Conservation (phyloP, 1,284 basidiomycete species). For the Melampsora medusae region DNA sequence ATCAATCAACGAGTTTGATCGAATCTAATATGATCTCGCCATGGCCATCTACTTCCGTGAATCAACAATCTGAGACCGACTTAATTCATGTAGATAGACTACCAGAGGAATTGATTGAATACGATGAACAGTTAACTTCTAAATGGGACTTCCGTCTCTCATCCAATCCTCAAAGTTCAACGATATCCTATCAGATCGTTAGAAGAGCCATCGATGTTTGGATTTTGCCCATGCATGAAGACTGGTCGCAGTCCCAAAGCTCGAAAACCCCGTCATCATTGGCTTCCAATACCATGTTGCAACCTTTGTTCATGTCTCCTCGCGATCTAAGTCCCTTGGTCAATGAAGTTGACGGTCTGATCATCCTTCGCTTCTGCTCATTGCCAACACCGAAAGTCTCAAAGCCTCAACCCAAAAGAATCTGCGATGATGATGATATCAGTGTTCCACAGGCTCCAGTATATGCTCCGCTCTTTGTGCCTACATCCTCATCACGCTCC, state of each 20-base stretch:
- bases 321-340: slow-evolving; percentile 24
- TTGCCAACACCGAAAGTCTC: slow-evolving; percentile 1
- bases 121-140: slow-evolving; percentile 37
- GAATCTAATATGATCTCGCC: slow-evolving; percentile 18
- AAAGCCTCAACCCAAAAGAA: neutral
- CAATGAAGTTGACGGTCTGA: slow-evolving; percentile 10
- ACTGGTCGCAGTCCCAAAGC: neutral
- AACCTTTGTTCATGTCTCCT: slow-evolving; percentile 14
- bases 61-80: neutral
- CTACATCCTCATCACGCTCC: slow-evolving; percentile 30
- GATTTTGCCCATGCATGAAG: slow-evolving; percentile 38
- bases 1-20: slow-evolving; percentile 13
- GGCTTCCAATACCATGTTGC: neutral
- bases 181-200: slow-evolving; percentile 27
- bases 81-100: slow-evolving; percentile 10
- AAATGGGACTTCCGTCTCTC: slow-evolving; percentile 26
- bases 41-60: slow-evolving; percentile 6
- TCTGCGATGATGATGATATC: too few species aligned
- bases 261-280: neutral
- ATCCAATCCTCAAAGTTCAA: neutral
- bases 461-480: slow-evolving; percentile 10
- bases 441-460: too few species aligned
- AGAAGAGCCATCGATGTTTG: slow-evolving; percentile 34
- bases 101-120: slow-evolving; percentile 24
- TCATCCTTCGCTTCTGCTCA: slow-evolving; percentile 22